A percentile compares a stretch with the other conserved stretches of the same genome.
Conservation (phyloP, 2,329 filamentous ascomycete genomes). For the Cucurbitaria berberidis region DNA sequence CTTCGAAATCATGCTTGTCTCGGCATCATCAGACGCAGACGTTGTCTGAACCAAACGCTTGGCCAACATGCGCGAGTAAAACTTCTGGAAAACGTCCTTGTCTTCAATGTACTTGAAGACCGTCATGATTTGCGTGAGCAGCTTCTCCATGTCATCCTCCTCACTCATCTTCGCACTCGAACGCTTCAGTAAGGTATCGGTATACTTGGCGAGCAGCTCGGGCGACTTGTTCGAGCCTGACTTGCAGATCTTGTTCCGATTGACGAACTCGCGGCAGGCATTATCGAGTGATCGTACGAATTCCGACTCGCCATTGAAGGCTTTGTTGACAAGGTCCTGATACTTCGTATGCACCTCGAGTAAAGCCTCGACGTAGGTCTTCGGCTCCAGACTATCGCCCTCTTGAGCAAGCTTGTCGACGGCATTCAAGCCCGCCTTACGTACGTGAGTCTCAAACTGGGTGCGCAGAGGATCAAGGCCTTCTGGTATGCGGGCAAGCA, state of each 20-base stretch:
- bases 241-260: constrained; percentile 95
- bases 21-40: constrained; percentile 94
- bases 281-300: constrained; percentile 97
- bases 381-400: constrained; percentile 90
- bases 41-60: constrained; percentile 93
- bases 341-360: constrained; percentile 95
- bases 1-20: constrained; percentile 99
- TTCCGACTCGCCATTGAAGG: constrained; percentile 94
- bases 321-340: constrained; percentile 85
- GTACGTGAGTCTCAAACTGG: constrained; percentile 90
- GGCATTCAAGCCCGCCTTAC: constrained; percentile 84
- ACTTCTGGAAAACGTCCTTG: constrained; percentile 99
- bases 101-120: constrained; percentile 99
- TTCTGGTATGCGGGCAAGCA: constrained; percentile 86
- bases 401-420: constrained; percentile 90
- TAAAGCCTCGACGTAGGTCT: constrained; percentile 93
- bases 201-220: constrained; percentile 93
- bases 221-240: constrained; percentile 92
- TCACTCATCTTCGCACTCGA: constrained; percentile 84
- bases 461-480: constrained; percentile 86
- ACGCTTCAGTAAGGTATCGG: constrained; percentile 90
- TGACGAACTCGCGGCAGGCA: constrained; percentile 96
- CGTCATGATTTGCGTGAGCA: constrained; percentile 93
- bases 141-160: constrained; percentile 89
- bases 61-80: constrained; percentile 95